Evolutionary conservation across 129 eudicot genomes (phyloP), one percentile per base, ranked within the genome.

Genomic region (Flaveria linearis): DNA sequence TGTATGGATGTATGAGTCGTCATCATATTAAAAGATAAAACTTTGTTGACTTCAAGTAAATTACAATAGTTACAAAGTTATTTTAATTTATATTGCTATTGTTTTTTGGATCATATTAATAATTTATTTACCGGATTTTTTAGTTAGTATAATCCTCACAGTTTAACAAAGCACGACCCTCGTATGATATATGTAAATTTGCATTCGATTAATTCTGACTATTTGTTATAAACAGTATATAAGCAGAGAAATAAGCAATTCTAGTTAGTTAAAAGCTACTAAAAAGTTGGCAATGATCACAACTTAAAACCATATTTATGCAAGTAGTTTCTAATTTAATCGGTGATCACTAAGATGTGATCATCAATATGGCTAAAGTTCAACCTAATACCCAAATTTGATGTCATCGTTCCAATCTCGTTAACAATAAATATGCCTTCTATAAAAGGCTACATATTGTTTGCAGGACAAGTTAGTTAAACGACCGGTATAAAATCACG

Each of bases 221-320:
- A 6, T 56, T 20, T 20, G 13, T 56, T 56, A 18, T 9, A 18
- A 20, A 22, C 9, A 22, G 28, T 20, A 18, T 28, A 20, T 23
- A 6, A 9, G 16, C 64, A 22, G 2, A 0, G 12, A 57, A 57
- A 57, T 22, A 57, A 9, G 2, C 16, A 57, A 57, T 22, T 22
- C 12, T 57, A 22, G 4, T 57, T 22, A 57, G 33, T 57, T 57
- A 22, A 22, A 28, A 14, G 10, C 23, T 62, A 62, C 42, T 30
- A 26, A 62, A 23, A 62, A 26, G 43, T 62, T 62, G 68, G 68
- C 28, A 62, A 14, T 20, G 13, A 30, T 62, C 68, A 25, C 68
- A 62, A 26, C 41, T 62, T 62, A 26, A 62, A 13, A 41, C 43
- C 43, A 12, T 25, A 62, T 62, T 62, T 25, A 60, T 23, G 8